A percentile compares a stretch with the other conserved stretches of the same genome.
Conservation (phyloP, 1,284 basidiomycete species). For the Tausonia pullulans region DNA sequence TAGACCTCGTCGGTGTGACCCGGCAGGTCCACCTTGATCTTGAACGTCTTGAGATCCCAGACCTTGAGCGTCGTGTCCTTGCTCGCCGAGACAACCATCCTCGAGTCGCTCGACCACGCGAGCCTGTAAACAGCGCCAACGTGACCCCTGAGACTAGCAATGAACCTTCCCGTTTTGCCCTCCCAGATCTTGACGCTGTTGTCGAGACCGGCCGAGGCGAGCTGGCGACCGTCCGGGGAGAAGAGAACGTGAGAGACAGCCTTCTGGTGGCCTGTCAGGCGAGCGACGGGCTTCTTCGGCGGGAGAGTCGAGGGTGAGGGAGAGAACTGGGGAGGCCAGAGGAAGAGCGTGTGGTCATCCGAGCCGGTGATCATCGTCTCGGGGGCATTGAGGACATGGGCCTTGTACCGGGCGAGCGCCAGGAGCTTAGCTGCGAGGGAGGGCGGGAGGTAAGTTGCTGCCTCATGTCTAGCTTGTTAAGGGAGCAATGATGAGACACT, state of each 20-base stretch:
- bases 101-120: conserved; percentile 88
- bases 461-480: neutral
- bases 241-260: conserved; percentile 93
- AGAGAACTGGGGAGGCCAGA: conserved; percentile 53
- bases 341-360: conserved; percentile 87
- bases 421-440: conserved; percentile 50
- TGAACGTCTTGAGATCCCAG: conserved; percentile 90
- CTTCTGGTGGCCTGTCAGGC: conserved; percentile 89
- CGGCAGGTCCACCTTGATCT: conserved; percentile 83
- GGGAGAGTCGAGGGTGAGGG: conserved; percentile 44
- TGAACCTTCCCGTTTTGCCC: conserved; percentile 76
- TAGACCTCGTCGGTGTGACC: conserved; percentile 98
- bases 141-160: conserved; percentile 83
- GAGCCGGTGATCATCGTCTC: conserved; percentile 87
- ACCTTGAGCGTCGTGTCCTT: conserved; percentile 96
- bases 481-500: conserved; percentile 21
- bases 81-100: conserved; percentile 83
- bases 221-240: conserved; percentile 84
- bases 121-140: conserved; percentile 89
- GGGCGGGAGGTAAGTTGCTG: neutral
- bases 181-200: conserved; percentile 90
- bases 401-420: conserved; percentile 62
- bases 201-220: conserved; percentile 86
- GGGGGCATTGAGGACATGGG: conserved; percentile 53
- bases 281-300: conserved; percentile 67